Evolutionary conservation across 768 basidiomycete genomes (phyloP), one percentile per base, ranked within the genome.

Genomic region (Tubosaeta sp.): DNA sequence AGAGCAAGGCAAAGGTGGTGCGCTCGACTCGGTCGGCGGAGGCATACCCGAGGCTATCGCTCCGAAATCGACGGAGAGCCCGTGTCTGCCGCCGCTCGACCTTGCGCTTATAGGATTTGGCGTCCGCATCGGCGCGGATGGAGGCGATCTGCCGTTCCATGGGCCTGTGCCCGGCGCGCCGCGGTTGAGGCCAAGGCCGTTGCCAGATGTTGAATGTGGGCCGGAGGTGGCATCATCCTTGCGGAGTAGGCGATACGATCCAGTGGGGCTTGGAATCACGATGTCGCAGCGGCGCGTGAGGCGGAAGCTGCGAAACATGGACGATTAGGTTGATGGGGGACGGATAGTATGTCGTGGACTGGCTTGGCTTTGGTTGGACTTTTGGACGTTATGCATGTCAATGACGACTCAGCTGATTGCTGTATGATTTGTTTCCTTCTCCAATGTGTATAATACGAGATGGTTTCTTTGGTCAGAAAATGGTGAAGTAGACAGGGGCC

Each of bases 161-260:
- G 22, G 22, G 24, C 10, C 13, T 10, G 21, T 24, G n/a, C 67
- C 63, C 1, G 61, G 58, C 27, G 66, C 68, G 16, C 66, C 66
- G 16, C 59, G 57, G 24, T 54, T 58, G 48, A 44, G 21, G 18
- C 19, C 59, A n/a, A 47, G 6, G 16, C 47, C 59, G 10, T 36
- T 68, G 40, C 66, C 67, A 12, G 51, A 57, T 18, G 52, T 51
- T n/a, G 56, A 50, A 9, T 16, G 16, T 9, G 9, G 14, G 41
- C 25, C 42, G 29, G 40, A 27, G 14, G 14, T 11, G 38, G 6
- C 6, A 10, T 22, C 18, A 11, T 19, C 21, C 38, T 6, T 18
- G 18, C 7, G 42, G n/a, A 12, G 10, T 30, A 25, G 6, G 29
- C 27, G 25, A 12, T 30, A 9, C 6, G 16, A n/a, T 29, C n/a